Evolutionary conservation across 2,329 filamentous ascomycete genomes (phyloP), one percentile per base, ranked within the genome.

Genomic region (Amesomyces nigricolor): DNA sequence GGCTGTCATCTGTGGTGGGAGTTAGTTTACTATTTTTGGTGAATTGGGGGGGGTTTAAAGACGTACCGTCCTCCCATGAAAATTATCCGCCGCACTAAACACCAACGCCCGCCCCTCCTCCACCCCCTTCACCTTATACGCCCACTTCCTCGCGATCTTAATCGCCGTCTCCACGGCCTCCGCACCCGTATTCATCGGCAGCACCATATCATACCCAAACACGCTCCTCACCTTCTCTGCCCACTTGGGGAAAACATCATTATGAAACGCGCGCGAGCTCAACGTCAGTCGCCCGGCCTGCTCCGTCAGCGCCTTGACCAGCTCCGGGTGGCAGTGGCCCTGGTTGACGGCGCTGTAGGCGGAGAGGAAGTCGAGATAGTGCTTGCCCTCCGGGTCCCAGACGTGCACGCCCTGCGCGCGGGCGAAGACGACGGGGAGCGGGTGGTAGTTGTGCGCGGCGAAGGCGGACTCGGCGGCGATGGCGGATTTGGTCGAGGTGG

Each of bases 371-470:
- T 99, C 94, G 66, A 97, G 85, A 73, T 99, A 97, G 72, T 96
- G 86, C 65, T 86, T 88, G 68, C 89, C 91, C 77, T 99, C 94
- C 16, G 94, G 94, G 69, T 99, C 94, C 92, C 94, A 99, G 56
- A 97, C 94, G 58, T 88, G 86, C 68, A 87, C 87, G 47, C 92
- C 94, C 65, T 86, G 81, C 42, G 91, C 94, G 62, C 85, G 83
- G 54, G 92, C 80, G 72, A 97, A 96, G 68, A 96, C 94, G 58
- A 99, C 86, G 40, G 94, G 94, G 2, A 99, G 82, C 14, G 94
- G 94, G 73, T 97, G 91, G 79, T 99, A 99, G 79, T 99, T 99
- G 82, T 99, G 94, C 47, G 94, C 94, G 48, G 94, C 94, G 72
- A 83, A 92, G 69, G 88, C 78, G 67, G 89, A 79, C 76, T 99